phyloP scores from a whole-genome alignment of 1,284 basidiomycete species.

The Omphalotus olearius region DNA sequence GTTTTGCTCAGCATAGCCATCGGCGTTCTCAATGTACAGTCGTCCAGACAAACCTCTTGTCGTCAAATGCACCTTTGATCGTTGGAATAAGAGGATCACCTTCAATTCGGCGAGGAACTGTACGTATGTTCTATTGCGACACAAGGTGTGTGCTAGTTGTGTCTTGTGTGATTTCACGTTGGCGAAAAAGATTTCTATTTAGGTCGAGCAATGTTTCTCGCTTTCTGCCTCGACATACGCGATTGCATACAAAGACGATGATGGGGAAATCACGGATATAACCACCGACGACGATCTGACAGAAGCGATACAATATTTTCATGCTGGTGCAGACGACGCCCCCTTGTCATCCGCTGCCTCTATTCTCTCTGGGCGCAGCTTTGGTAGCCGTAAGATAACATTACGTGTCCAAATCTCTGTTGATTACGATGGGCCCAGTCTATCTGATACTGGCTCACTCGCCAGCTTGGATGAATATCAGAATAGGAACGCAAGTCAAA shows the following conservation, averaged over 20 bases:
- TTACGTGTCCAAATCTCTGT: conserved; percentile 72
- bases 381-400: conserved; percentile 65
- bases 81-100: conserved; percentile 68
- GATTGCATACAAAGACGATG: conserved; percentile 84
- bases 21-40: conserved; percentile 14
- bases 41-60: conserved; percentile 65
- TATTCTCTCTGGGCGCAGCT: conserved; percentile 68
- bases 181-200: conserved; percentile 1
- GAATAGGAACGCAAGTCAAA: conserved; percentile 53
- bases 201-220: conserved; percentile 83
- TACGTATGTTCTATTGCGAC: conserved; percentile 65
- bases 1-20: not conserved
- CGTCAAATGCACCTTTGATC: conserved; percentile 78
- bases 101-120: conserved; percentile 76
- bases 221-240: conserved; percentile 66
- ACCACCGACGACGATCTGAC: conserved; percentile 69
- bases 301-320: conserved; percentile 84
- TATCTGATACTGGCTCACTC: conserved; percentile 83
- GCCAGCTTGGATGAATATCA: conserved; percentile 71
- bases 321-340: conserved; percentile 63
- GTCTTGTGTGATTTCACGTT: not conserved
- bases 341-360: conserved; percentile 68
- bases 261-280: conserved; percentile 72
- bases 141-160: conserved; percentile 47
- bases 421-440: conserved; percentile 87